A percentile compares a stretch with the other conserved stretches of the same genome.
These are phyloP conservation scores for Pseudozyma hubeiensis DNA, from an alignment of 1,284 basidiomycete genomes.

Conservation along the genomic window DNA sequence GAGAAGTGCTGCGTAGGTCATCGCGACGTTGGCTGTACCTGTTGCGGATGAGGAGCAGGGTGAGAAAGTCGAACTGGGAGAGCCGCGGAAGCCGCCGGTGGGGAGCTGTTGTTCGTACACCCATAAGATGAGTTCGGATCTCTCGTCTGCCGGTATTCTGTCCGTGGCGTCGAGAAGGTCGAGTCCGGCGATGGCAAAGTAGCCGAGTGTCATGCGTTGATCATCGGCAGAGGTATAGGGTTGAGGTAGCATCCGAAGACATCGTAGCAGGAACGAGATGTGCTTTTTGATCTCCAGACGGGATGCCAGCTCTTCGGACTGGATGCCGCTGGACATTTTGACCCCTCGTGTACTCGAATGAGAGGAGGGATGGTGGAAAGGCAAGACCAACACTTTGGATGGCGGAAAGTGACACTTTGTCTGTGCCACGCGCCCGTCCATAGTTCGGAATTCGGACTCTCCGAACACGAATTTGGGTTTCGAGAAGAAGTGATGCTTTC, in stretches of 20 bases:
- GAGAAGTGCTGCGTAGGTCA: conserved; percentile 64
- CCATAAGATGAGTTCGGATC: conserved; percentile 73
- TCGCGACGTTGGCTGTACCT: conserved; percentile 48
- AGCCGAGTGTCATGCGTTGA: conserved; percentile 65
- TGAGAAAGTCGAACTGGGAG: conserved; percentile 1
- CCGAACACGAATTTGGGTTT: background rate
- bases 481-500: background rate
- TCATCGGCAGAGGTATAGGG: conserved; percentile 61
- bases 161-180: conserved; percentile 53
- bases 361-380: background rate
- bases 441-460: conserved; percentile 16
- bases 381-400: conserved; percentile 2
- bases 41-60: background rate
- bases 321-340: background rate
- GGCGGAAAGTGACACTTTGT: conserved; percentile 4
- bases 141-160: conserved; percentile 29
- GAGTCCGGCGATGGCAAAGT: conserved; percentile 61
- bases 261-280: conserved; percentile 58
- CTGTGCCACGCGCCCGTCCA: too few species aligned
- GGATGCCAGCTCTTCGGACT: background rate
- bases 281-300: conserved; percentile 45
- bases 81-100: conserved; percentile 56
- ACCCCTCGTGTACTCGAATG: background rate
- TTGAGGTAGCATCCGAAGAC: conserved; percentile 57
- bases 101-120: conserved; percentile 83